phyloP scores from a whole-genome alignment of 208 protist genomes.

The Crithidia fasciculata region DNA sequence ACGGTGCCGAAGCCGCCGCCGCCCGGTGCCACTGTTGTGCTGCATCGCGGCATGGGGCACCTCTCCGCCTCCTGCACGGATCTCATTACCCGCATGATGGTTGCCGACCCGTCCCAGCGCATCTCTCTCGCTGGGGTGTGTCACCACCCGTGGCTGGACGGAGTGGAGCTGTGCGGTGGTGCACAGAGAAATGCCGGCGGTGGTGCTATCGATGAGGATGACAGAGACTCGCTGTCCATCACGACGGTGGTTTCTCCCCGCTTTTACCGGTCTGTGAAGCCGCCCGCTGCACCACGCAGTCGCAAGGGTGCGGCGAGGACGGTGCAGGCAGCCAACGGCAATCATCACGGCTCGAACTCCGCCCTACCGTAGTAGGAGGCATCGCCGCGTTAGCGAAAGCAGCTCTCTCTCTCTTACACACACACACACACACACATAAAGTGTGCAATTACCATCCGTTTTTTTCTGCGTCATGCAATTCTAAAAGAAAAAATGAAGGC shows the following conservation, averaged over 20 bases:
- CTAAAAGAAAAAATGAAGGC: too few relatives aligned
- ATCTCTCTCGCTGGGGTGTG: conserved; percentile 38
- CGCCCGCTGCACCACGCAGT: not conserved
- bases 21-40: conserved; percentile 8
- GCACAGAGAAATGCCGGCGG: not conserved
- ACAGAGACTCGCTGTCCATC: conserved; percentile 28
- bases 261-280: conserved; percentile 5
- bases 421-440: too few relatives aligned
- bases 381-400: too few relatives aligned
- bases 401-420: too few relatives aligned
- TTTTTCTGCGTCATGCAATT: too few relatives aligned
- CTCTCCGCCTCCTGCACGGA: conserved; percentile 48
- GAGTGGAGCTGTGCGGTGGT: conserved; percentile 23
- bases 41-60: conserved; percentile 40
- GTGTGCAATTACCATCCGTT: too few relatives aligned
- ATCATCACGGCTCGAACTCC: too few relatives aligned
- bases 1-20: conserved; percentile 43
- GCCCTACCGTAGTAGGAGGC: too few relatives aligned
- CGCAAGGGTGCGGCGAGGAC: not conserved
- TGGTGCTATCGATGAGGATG: not conserved
- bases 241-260: conserved; percentile 39
- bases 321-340: too few relatives aligned
- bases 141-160: conserved; percentile 54
- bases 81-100: conserved; percentile 53
- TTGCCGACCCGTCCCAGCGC: conserved; percentile 36